These are phyloP conservation scores for Aspergillus floridensis DNA, from an alignment of 2,329 filamentous ascomycete genomes.

Conservation along the genomic window DNA sequence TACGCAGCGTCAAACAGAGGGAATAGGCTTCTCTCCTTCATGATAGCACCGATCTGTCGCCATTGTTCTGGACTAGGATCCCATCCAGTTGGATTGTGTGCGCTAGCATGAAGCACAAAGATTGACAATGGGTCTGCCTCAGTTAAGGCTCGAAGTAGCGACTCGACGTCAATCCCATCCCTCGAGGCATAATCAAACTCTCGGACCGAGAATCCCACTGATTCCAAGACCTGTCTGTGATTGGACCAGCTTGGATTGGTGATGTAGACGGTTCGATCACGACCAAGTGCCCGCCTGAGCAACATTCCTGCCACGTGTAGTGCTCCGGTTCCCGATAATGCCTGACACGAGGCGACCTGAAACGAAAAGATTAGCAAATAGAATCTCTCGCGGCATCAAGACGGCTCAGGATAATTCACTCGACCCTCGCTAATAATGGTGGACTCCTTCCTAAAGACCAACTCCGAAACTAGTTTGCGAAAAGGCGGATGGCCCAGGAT, in stretches of 20 bases:
- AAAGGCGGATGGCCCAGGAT: neutral
- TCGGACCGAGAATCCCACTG: neutral
- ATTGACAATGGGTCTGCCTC: conserved; percentile 23
- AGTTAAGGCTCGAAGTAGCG: too few species aligned
- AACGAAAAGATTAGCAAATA: neutral
- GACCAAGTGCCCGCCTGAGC: neutral
- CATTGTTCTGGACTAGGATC: conserved; percentile 84
- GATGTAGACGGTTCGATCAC: neutral
- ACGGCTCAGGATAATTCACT: too few species aligned
- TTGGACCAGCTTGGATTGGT: conserved; percentile 4
- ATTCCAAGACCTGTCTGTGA: conserved; percentile 1
- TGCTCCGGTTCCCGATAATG: neutral
- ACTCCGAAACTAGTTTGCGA: neutral
- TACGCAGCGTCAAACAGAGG: neutral
- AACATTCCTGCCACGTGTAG: neutral
- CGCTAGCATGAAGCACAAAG: conserved; percentile 68
- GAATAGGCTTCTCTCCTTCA: neutral
- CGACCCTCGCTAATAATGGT: too few species aligned
- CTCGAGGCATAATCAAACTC: neutral
- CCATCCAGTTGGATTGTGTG: conserved; percentile 89
- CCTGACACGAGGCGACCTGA: neutral
- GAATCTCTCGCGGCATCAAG: too few species aligned
- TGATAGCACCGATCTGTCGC: conserved; percentile 62
- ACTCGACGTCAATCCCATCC: too few species aligned
- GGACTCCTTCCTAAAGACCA: neutral